These are phyloP conservation scores for Myxozyma neglecta DNA, from an alignment of 805 yeast genomes.

Conservation along the genomic window DNA sequence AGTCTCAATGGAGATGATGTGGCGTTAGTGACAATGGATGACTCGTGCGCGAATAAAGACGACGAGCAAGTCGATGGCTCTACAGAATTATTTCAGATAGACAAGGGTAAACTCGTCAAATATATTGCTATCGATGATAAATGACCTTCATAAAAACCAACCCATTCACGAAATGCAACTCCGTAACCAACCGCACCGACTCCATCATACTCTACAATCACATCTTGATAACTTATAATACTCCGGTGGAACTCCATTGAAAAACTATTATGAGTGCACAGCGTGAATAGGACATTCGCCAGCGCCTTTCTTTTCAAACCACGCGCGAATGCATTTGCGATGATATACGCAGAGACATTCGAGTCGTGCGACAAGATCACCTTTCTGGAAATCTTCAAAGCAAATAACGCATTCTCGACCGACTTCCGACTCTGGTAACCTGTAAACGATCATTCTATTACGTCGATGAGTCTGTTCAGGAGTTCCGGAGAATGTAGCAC, in stretches of 20 bases:
- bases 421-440: conserved; percentile 43
- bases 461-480: conserved; percentile 54
- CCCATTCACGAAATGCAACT: no score
- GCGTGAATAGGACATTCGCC: conserved; percentile 87
- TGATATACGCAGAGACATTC: conserved; percentile 96
- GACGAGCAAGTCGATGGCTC: no score
- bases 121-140: no score
- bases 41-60: no score
- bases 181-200: background rate
- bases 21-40: no score
- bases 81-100: no score
- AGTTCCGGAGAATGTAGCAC: conserved; percentile 63
- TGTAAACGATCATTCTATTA: conserved; percentile 86
- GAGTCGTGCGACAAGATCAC: conserved; percentile 85
- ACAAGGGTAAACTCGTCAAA: no score
- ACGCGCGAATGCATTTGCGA: conserved; percentile 81
- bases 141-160: no score
- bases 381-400: conserved; percentile 80
- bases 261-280: conserved; percentile 39
- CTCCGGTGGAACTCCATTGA: background rate
- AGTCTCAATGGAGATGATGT: no score
- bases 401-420: conserved; percentile 90
- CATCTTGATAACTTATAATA: background rate
- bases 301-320: conserved; percentile 85
- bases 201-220: no score